Evolutionary conservation across 2,329 filamentous ascomycete species (phyloP).

Genomic region (Cordyceps cicadae): DNA sequence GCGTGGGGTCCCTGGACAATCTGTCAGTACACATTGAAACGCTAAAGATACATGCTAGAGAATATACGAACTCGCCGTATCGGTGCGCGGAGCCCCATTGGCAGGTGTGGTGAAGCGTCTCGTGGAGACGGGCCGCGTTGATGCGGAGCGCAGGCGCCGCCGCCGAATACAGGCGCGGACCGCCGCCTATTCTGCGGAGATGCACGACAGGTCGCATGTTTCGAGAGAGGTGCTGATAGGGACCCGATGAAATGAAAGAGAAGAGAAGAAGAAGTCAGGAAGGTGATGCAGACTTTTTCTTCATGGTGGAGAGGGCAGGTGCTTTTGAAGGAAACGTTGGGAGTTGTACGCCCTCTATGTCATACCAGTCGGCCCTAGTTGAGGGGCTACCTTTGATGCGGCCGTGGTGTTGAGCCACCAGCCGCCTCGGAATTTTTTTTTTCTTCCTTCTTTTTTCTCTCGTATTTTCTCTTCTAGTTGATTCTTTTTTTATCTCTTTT

Average conservation of each 20-base stretch:
- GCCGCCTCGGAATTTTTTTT: not conserved
- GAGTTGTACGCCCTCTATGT: not conserved
- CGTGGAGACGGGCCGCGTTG: slow-evolving; percentile 21
- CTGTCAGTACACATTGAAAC: not conserved
- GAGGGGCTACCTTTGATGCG: not conserved
- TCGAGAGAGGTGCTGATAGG: not conserved
- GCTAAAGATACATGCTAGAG: too few relatives aligned
- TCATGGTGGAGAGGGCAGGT: not conserved
- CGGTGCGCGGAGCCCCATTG: slow-evolving; percentile 25
- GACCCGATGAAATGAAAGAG: not conserved
- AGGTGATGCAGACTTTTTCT: not conserved
- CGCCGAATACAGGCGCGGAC: not conserved
- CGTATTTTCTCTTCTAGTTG: too few relatives aligned
- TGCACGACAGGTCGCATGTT: not conserved
- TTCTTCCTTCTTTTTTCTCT: not conserved
- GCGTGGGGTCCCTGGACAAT: slow-evolving; percentile 21
- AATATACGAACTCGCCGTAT: slow-evolving; percentile 21
- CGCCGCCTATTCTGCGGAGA: not conserved
- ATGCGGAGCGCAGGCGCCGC: slow-evolving; percentile 14
- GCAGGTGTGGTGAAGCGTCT: slow-evolving; percentile 25
- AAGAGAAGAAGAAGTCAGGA: not conserved
- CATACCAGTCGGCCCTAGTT: not conserved
- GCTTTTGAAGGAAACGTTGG: not conserved
- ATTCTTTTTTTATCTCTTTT: too few relatives aligned
- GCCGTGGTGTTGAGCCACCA: not conserved